These are phyloP conservation scores for Marchantia paleacea DNA, from an alignment of 225 moss, liverwort and hornwort genomes.

Conservation along the genomic window DNA sequence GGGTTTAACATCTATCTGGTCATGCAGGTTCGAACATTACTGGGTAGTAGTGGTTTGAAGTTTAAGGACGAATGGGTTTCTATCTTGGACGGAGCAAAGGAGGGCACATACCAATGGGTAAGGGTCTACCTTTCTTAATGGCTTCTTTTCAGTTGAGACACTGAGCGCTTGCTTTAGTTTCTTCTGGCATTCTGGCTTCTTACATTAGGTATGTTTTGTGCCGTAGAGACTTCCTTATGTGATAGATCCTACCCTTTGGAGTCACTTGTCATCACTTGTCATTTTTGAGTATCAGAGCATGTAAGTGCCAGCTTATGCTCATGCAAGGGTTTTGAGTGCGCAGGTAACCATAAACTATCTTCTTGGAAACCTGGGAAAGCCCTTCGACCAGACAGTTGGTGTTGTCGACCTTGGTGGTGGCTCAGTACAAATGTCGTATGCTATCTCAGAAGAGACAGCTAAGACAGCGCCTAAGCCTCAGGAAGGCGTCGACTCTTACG, in stretches of 20 bases:
- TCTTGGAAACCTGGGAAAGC: conserved; percentile 64
- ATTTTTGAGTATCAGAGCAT: background rate
- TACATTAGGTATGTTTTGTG: background rate
- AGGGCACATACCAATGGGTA: conserved; percentile 95
- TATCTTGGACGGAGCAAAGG: conserved; percentile 80
- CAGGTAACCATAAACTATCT: conserved; percentile 87
- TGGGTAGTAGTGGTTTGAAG: conserved; percentile 61
- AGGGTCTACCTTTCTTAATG: background rate
- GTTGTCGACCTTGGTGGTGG: conserved; percentile 96
- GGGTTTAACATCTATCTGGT: background rate
- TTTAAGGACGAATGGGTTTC: conserved; percentile 82
- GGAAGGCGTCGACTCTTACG: conserved; percentile 52
- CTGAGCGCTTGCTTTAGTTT: too few relatives aligned
- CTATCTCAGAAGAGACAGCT: conserved; percentile 68
- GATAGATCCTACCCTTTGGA: background rate
- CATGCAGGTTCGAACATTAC: conserved; percentile 51
- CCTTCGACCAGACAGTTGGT: conserved; percentile 67
- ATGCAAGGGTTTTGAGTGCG: background rate
- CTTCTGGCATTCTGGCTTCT: background rate
- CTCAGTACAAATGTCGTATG: conserved; percentile 95
- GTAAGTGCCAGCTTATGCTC: background rate
- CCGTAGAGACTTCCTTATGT: background rate
- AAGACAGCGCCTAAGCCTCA: conserved; percentile 55
- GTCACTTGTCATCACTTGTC: too few relatives aligned
- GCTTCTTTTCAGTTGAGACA: too few relatives aligned